Base-by-base conservation (phyloP, 768 basidiomycete genomes). In the Mycena olivaceomarginata region DNA sequence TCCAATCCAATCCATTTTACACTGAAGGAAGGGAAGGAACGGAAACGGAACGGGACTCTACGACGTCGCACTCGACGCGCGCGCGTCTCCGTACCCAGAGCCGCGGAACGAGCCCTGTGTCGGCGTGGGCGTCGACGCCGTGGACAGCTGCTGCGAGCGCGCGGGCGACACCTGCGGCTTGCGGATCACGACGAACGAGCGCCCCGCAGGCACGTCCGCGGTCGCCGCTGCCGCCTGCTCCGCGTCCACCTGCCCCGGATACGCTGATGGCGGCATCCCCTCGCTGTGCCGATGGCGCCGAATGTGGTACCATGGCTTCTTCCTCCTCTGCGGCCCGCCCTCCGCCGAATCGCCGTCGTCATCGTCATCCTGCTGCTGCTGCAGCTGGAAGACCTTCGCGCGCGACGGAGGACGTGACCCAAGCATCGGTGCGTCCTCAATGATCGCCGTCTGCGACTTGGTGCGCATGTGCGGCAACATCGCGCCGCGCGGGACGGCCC, bases 401-500 rank as follows among this genome's bases (percentile, higher is more conserved):
- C 31, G 64, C 63, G 71, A 77, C 46, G 75, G 67, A 62, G 73
- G 77, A 45, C 77, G 76, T 66, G 79, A 81, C 65, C 72, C 81
- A 68, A 82, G 80, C 77, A 84, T 83, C 64, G 85, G 85, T 7
- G 89, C 90, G 77, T 94, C 89, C 74, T 97, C 95, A n/a, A 97
- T 92, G 74, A 97, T 92, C 2, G 96, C 96, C 4, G 93, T 94
- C 83, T 97, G 96, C 43, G 95, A 96, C 86, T 93, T 93, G 22
- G 93, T 95, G 62, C 96, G 92, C 45, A 91, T 86, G 82, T 95
- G 94, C 20, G 88, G 92, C 56, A 91, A 87, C 90, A 93, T 91
- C 6, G 93, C 94, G 15, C 95, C 94, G 5, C 90, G 88, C 0
- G 94, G 93, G 40, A 90, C 81, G 3, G 78, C 81, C 31, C 70